A percentile compares a stretch with the other conserved stretches of the same genome.
phyloP scores from a whole-genome alignment of 495 filamentous ascomycete genomes.

The Lepraria neglecta region DNA sequence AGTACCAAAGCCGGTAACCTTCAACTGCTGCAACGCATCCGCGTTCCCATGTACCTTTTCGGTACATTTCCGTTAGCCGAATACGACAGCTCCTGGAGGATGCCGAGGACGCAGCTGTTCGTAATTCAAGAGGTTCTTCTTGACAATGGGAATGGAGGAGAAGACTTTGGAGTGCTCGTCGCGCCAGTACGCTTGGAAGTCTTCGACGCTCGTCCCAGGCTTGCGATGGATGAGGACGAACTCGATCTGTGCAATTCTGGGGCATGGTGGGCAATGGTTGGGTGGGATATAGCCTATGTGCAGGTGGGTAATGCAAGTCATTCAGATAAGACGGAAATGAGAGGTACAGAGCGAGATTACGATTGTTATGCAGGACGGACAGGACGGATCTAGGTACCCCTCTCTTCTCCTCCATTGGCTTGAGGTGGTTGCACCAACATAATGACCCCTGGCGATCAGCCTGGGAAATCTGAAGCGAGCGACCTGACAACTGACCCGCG shows the following conservation, averaged over 20 bases:
- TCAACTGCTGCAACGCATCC: not conserved
- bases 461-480: not conserved
- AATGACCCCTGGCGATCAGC: not conserved
- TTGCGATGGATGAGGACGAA: constrained; percentile 18
- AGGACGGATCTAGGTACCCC: too few species aligned
- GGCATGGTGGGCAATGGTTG: constrained; percentile 8
- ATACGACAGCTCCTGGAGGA: not conserved
- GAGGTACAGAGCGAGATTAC: not conserved
- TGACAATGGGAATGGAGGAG: constrained; percentile 9
- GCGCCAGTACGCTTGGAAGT: constrained; percentile 20
- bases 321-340: not conserved
- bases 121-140: constrained; percentile 18
- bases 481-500: too few species aligned
- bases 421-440: too few species aligned
- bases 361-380: too few species aligned
- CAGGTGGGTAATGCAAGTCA: too few species aligned
- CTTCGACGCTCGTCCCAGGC: constrained; percentile 19
- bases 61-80: not conserved
- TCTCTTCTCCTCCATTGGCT: too few species aligned
- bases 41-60: constrained; percentile 4
- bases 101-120: constrained; percentile 14
- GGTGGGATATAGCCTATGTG: not conserved
- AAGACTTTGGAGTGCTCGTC: constrained; percentile 14
- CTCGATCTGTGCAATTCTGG: constrained; percentile 8
- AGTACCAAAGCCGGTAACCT: not conserved